Percentiles rank a stretch among this genome's conserved stretches.
Evolutionary conservation across 345 rosid species (phyloP).

Genomic region (Populus pruinosa): DNA sequence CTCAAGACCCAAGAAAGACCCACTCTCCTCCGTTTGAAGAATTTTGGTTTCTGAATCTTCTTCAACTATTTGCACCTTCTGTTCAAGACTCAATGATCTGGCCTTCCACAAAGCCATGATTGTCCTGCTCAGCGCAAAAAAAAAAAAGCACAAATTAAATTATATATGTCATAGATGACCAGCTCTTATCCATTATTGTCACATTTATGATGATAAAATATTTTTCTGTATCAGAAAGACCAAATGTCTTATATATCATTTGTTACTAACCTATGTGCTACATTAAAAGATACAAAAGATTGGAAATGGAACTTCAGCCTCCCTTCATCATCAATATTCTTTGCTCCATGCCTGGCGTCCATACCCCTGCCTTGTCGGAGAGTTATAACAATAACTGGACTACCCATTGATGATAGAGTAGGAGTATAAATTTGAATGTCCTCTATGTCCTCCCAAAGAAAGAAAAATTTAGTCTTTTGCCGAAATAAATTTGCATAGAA

Average conservation of each 20-base stretch:
- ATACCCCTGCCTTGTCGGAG: conserved; percentile 72
- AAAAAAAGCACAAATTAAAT: neutral
- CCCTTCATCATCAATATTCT: conserved; percentile 80
- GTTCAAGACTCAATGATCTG: conserved; percentile 84
- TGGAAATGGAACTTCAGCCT: conserved; percentile 93
- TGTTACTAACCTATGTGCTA: conserved; percentile 69
- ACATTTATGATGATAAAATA: neutral
- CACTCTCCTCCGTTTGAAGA: conserved; percentile 74
- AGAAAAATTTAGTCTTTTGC: conserved; percentile 84
- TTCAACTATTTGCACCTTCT: conserved; percentile 85
- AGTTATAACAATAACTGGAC: conserved; percentile 76
- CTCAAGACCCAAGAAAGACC: conserved; percentile 74
- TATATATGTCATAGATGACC: neutral
- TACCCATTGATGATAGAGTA: conserved; percentile 89
- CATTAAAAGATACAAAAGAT: conserved; percentile 86
- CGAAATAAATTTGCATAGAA: conserved; percentile 90
- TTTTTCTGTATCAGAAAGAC: neutral
- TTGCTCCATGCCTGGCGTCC: conserved; percentile 94
- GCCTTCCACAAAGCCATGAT: conserved; percentile 98
- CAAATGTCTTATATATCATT: neutral
- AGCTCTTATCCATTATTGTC: neutral
- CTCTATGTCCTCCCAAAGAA: conserved; percentile 96
- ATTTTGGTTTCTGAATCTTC: conserved; percentile 77
- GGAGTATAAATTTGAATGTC: conserved; percentile 77
- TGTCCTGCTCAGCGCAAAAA: conserved; percentile 46